These are phyloP conservation scores for Funneliformis mosseae DNA, from an alignment of 192 early-diverging fungal genomes.

Conservation along the genomic window DNA sequence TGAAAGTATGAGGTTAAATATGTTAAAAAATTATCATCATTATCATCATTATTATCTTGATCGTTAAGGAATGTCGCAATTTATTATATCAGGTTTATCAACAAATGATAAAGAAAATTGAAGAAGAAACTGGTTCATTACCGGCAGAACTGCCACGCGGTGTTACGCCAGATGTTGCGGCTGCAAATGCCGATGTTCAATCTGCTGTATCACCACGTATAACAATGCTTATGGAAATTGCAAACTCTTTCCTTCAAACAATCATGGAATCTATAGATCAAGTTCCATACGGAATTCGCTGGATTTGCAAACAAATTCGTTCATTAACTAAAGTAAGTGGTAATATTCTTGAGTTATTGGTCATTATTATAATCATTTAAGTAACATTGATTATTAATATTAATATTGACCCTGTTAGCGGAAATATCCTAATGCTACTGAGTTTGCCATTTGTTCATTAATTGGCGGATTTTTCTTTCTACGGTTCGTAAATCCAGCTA, in stretches of 20 bases:
- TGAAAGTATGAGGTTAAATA: constrained; percentile 61
- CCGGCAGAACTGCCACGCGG: constrained; percentile 70
- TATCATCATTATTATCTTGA: too few species aligned
- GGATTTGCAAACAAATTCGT: constrained; percentile 98
- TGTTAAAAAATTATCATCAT: not conserved
- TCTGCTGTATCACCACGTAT: constrained; percentile 82
- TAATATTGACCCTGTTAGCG: constrained; percentile 47
- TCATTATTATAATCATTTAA: not conserved
- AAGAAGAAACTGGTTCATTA: constrained; percentile 60
- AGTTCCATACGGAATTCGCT: constrained; percentile 94
- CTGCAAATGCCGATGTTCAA: constrained; percentile 80
- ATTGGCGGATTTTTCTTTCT: constrained; percentile 98
- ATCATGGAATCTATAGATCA: constrained; percentile 81
- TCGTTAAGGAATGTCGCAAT: not conserved
- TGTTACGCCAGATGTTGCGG: constrained; percentile 81
- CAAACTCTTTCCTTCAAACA: constrained; percentile 81
- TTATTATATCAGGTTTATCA: constrained; percentile 64
- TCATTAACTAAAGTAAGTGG: constrained; percentile 73
- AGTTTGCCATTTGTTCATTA: constrained; percentile 87
- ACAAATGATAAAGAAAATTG: constrained; percentile 79
- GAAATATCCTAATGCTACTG: constrained; percentile 89
- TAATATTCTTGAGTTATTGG: not conserved
- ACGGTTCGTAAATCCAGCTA: constrained; percentile 96
- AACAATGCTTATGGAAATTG: constrained; percentile 82
- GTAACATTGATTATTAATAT: not conserved